These are phyloP conservation scores for Podospora sp. DNA, from an alignment of 495 filamentous ascomycete species.

Conservation along the genomic window DNA sequence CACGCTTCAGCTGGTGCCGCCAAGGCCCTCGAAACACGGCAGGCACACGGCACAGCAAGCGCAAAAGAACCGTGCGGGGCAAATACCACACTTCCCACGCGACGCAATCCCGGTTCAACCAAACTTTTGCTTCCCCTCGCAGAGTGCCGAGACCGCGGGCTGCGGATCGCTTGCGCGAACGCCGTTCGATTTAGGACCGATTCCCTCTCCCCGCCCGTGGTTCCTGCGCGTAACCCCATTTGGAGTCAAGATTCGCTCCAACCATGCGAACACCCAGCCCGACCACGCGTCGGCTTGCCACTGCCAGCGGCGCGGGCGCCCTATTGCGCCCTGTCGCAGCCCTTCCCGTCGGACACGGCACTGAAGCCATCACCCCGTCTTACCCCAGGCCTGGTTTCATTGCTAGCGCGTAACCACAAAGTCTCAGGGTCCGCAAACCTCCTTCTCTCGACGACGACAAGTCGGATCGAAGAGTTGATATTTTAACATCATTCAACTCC, in stretches of 20 bases:
- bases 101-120: neutral
- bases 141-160: neutral
- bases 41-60: neutral
- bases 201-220: neutral
- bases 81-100: neutral
- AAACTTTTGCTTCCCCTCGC: neutral
- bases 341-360: too few species aligned
- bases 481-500: too few species aligned
- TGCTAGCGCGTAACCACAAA: too few species aligned
- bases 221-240: neutral
- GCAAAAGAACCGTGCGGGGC: conserved; percentile 7
- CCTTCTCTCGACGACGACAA: too few species aligned
- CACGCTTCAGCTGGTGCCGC: neutral
- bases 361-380: too few species aligned
- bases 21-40: neutral
- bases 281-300: too few species aligned
- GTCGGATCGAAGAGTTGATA: too few species aligned
- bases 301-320: neutral
- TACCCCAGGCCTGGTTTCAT: too few species aligned
- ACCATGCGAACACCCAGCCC: too few species aligned
- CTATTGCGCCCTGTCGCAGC: too few species aligned
- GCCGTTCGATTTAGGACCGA: neutral
- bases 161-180: neutral
- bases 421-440: too few species aligned
- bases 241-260: neutral